phyloP scores from a whole-genome alignment of 169 alveolate genomes.

The Toxoplasma gondii region DNA sequence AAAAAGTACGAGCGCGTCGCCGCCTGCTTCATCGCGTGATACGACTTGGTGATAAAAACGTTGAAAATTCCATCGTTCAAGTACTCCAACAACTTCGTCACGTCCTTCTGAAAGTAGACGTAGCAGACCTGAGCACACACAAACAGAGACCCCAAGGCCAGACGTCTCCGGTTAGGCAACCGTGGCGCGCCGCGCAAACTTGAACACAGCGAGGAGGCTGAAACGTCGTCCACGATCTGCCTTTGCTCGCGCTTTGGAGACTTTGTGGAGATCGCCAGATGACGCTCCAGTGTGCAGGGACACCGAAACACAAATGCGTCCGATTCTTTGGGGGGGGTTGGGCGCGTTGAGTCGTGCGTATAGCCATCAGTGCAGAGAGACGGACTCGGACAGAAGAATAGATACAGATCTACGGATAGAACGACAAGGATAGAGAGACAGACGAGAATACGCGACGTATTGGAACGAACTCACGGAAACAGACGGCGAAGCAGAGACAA shows the following conservation, averaged over 20 bases:
- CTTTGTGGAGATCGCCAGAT: too few relatives aligned
- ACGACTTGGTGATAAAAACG: conserved; percentile 82
- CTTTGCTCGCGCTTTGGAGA: too few relatives aligned
- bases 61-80: conserved; percentile 85
- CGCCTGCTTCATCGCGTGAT: conserved; percentile 82
- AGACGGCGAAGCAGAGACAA: too few relatives aligned
- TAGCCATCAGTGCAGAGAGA: too few relatives aligned
- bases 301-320: too few relatives aligned
- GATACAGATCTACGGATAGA: too few relatives aligned
- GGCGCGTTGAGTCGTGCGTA: too few relatives aligned
- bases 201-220: background rate
- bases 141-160: background rate
- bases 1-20: conserved; percentile 78
- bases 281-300: too few relatives aligned
- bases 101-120: conserved; percentile 81
- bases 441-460: too few relatives aligned
- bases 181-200: background rate
- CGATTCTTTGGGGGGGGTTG: too few relatives aligned
- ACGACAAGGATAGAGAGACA: background rate
- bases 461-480: too few relatives aligned
- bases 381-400: background rate
- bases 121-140: conserved; percentile 37
- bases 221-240: background rate
- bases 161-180: background rate
- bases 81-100: conserved; percentile 79